Conservation (phyloP, 2,329 filamentous ascomycete species). For the Penicillium sumatraense region DNA sequence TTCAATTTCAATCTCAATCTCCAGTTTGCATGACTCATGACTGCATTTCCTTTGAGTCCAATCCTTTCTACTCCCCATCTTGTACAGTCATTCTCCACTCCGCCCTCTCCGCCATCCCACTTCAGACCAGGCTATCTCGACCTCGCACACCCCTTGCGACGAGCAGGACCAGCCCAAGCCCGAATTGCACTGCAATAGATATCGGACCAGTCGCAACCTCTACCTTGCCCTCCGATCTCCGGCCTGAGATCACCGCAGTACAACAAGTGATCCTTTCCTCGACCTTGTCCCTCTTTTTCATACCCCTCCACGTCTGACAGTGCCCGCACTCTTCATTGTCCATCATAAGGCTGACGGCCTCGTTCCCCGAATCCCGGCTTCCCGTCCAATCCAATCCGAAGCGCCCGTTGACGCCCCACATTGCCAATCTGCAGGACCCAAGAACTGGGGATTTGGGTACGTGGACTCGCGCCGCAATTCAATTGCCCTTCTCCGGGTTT, state of each 20-base stretch:
- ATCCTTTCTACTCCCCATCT: background rate
- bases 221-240: background rate
- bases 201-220: background rate
- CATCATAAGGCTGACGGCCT: slow-evolving; percentile 24
- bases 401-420: slow-evolving; percentile 21
- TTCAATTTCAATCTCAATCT: background rate
- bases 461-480: slow-evolving; percentile 6
- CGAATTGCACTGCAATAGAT: background rate
- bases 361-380: slow-evolving; percentile 17
- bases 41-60: background rate
- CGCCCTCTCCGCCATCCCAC: background rate
- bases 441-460: slow-evolving; percentile 10
- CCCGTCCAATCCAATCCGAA: slow-evolving; percentile 20
- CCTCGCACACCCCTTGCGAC: background rate
- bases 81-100: background rate
- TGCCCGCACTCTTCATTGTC: background rate
- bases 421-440: slow-evolving; percentile 19
- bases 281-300: background rate
- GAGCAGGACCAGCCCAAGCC: background rate
- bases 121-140: background rate
- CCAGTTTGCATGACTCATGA: no score
- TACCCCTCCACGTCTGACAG: background rate
- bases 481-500: background rate
- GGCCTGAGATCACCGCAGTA: background rate
- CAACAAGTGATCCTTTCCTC: background rate